Percentiles rank a stretch among this genome's conserved stretches.
Conservation (phyloP, 2,329 filamentous ascomycete species). For the Torrubiella hemipterigena region DNA sequence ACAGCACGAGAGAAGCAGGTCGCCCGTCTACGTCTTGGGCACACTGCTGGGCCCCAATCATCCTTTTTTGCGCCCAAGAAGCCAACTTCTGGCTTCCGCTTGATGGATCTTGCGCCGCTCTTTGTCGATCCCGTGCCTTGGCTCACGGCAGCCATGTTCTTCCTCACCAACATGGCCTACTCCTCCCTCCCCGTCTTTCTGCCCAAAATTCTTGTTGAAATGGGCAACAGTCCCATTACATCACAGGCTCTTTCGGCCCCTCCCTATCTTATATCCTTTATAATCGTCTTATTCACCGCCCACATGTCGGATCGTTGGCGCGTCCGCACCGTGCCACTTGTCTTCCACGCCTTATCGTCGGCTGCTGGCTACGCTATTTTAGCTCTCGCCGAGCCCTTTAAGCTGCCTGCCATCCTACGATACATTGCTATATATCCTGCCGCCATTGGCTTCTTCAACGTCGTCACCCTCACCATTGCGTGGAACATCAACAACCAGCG, state of each 20-base stretch:
- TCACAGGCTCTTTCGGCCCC: slow-evolving; percentile 73
- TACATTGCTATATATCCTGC: slow-evolving; percentile 74
- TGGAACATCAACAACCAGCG: slow-evolving; percentile 84
- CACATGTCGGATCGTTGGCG: slow-evolving; percentile 56
- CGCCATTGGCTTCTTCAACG: slow-evolving; percentile 68
- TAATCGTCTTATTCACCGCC: slow-evolving; percentile 59
- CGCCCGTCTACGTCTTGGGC: slow-evolving; percentile 56
- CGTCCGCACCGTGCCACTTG: slow-evolving; percentile 53
- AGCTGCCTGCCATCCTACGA: slow-evolving; percentile 35
- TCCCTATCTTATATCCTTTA: slow-evolving; percentile 67
- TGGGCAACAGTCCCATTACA: slow-evolving; percentile 58
- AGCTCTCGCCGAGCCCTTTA: slow-evolving; percentile 38
- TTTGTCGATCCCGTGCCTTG: slow-evolving; percentile 58
- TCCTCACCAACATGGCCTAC: slow-evolving; percentile 80
- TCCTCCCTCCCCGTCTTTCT: slow-evolving; percentile 79
- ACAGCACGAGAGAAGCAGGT: slow-evolving; percentile 54
- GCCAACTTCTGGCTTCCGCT: slow-evolving; percentile 30
- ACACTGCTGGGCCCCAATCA: slow-evolving; percentile 28
- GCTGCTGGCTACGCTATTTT: slow-evolving; percentile 48
- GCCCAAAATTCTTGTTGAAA: slow-evolving; percentile 63
- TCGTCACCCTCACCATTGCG: slow-evolving; percentile 72
- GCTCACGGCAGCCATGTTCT: slow-evolving; percentile 72
- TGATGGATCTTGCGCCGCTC: slow-evolving; percentile 44
- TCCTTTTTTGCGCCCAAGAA: too few species aligned
- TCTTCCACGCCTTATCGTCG: slow-evolving; percentile 57